Evolutionary conservation across 1,139 yeast genomes (phyloP).

Genomic region (Scheffersomyces lignicola): DNA sequence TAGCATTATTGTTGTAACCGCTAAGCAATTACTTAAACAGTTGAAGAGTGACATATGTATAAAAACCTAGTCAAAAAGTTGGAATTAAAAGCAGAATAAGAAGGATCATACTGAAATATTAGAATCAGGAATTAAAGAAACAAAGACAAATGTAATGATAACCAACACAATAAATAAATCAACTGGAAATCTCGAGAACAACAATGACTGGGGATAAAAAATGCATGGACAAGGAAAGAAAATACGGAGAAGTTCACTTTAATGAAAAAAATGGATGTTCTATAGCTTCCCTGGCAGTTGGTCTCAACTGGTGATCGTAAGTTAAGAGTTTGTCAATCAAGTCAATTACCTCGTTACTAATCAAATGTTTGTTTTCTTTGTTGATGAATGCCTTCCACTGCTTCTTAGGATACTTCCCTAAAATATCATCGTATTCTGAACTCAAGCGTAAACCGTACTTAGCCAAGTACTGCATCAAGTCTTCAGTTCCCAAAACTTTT

Average conservation of each 20-base stretch:
- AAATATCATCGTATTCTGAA: constrained; percentile 63
- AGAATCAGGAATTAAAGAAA: neutral
- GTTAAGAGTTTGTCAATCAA: constrained; percentile 64
- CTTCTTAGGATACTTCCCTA: constrained; percentile 66
- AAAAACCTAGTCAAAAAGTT: neutral
- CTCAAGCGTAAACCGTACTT: constrained; percentile 65
- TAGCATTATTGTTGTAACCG: too few relatives aligned
- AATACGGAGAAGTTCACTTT: neutral
- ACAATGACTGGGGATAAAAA: neutral
- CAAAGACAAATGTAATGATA: neutral
- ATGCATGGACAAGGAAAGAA: constrained; percentile 1
- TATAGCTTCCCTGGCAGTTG: constrained; percentile 77
- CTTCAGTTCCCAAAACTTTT: constrained; percentile 72
- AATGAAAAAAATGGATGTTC: constrained; percentile 52
- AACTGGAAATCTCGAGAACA: neutral
- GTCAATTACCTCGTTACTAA: constrained; percentile 63
- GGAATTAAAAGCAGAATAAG: neutral
- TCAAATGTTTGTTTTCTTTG: constrained; percentile 51
- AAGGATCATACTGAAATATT: neutral
- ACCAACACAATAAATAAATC: neutral
- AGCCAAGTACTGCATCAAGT: constrained; percentile 55
- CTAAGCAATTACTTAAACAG: too few relatives aligned
- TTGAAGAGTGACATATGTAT: neutral
- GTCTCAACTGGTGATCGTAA: constrained; percentile 72
- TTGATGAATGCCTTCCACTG: constrained; percentile 67